Conservation (phyloP, 768 basidiomycete genomes). For the Collybia sp. region DNA sequence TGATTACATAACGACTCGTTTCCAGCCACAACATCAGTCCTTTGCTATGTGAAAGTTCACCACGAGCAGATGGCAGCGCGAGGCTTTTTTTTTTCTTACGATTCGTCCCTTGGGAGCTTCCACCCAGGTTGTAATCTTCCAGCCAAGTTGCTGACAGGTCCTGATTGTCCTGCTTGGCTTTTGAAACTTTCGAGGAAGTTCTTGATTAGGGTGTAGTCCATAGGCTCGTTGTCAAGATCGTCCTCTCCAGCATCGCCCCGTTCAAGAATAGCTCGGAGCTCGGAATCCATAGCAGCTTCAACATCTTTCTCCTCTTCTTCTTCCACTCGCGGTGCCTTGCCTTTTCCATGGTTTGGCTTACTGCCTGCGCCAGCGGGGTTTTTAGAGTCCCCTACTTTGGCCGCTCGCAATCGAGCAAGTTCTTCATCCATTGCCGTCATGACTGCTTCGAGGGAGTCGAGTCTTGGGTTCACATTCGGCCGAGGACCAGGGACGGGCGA, state of each 20-base stretch:
- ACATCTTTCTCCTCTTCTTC: constrained; percentile 52
- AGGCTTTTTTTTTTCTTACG: constrained; percentile 52
- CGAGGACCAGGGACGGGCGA: constrained; percentile 27
- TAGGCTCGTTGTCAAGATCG: constrained; percentile 37
- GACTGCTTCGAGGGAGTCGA: constrained; percentile 92
- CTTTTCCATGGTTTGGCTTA: constrained; percentile 33
- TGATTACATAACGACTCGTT: too few species aligned
- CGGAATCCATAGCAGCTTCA: constrained; percentile 87
- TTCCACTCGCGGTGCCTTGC: constrained; percentile 32
- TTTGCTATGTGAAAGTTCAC: too few species aligned
- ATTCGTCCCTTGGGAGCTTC: constrained; percentile 66
- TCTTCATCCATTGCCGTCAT: constrained; percentile 96
- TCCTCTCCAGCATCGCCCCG: constrained; percentile 49
- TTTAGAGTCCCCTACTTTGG: constrained; percentile 10
- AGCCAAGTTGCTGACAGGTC: constrained; percentile 87
- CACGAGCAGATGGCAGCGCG: too few species aligned
- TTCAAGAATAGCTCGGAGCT: constrained; percentile 65
- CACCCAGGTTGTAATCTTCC: constrained; percentile 79
- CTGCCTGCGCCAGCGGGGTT: constrained; percentile 9
- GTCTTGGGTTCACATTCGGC: constrained; percentile 54
- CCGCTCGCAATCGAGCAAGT: constrained; percentile 44
- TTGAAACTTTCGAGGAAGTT: constrained; percentile 97
- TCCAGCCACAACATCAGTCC: too few species aligned
- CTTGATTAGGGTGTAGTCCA: constrained; percentile 91
- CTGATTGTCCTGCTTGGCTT: constrained; percentile 82